Base-by-base conservation (phyloP, 2,329 filamentous ascomycete species). In the Alternaria angustiovoidea region DNA sequence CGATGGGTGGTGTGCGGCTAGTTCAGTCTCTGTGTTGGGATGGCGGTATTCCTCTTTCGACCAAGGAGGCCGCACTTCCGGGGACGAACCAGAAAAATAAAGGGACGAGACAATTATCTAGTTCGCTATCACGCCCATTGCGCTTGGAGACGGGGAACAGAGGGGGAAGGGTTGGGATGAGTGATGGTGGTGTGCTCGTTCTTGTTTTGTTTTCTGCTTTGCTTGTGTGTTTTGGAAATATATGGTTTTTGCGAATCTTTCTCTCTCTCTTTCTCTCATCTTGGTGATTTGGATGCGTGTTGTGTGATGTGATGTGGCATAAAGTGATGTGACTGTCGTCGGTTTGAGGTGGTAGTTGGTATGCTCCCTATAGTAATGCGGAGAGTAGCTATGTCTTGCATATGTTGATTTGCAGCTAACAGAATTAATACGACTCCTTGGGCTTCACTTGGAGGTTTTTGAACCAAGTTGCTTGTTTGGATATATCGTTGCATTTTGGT, bases 31-130 rank as follows among this genome's bases (percentile, higher is more conserved):
- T 41, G 60, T 38, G 32, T 51, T 51, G 51, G 20, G 26, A 30
- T 30, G 54, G 51, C 44, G 55, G 61, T 53, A 20, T 39, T 16
- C 22, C 11, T 42, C 18, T 58, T 66, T 64, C 43, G 51, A 44
- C 61, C 49, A 36, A 34, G 32, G 68, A 65, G 66, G 64, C 69
- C 56, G 69, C 75, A 69, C 75, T 74, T 69, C 74, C 62, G 73
- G 72, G 64, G 68, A 68, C 53, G 70, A 62, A 49, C 0, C 24
- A 24, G 2, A 2, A 24, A 38, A 53, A 62, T 46, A 41, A 57
- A 66, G 62, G 60, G 47, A 51, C 54, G 64, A 42, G 39, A 42
- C 8, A 42, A 24, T 12, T 7, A 24, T 68, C 61, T 68, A 71
- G 71, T 67, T 62, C 69, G 72, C 67, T 63, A 7, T 14, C 9